Evolutionary conservation across 2,329 filamentous ascomycete genomes (phyloP), one percentile per base, ranked within the genome.

Genomic region (Tolypocladium nubicola): DNA sequence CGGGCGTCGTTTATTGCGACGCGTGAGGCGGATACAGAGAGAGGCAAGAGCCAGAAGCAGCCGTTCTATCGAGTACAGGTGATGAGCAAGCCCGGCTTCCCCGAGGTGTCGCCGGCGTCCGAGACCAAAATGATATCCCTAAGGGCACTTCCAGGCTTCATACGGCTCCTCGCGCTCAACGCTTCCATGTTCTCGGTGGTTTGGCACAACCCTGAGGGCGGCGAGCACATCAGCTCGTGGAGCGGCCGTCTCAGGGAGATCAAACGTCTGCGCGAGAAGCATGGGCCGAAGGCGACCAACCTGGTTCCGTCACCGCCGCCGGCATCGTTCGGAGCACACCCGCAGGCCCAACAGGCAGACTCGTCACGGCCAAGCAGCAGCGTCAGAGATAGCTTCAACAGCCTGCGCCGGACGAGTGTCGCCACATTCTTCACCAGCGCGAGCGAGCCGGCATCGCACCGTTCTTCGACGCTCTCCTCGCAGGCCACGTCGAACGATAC

Each of bases 151-250:
- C 89, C 92, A 0, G 82, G 85, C 11, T 95, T 97, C 68, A 89
- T 97, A 56, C 86, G 94, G 41, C 85, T 96, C 52, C 78, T 97
- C 21, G 90, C 93, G 1, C 82, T 99, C 61, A 97, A 97, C 67
- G 92, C 94, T 0, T 95, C 90, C 16, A 90, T 97, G 10, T 97
- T 97, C 70, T 90, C 89, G 2, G 82, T 88, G 50, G 92, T 97
- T n/a, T 97, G 93, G 90, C 83, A 84, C 52, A 85, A 84, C 65
- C 81, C 85, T 52, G 83, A 88, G 61, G 87, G 86, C 7, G 88
- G 88, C 57, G 91, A 96, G 69, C 86, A 96, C 66, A 80, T 94
- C 37, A 94, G 90, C 13, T 89, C 90, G 10, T 97, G 94, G 94
- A 85, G 90, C 58, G 89, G 87, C 64, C 85, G 94, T 53, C 80